A percentile compares a stretch with the other conserved stretches of the same genome.
Conservation (phyloP, 441 rosid species). For the Oxalis stricta region DNA sequence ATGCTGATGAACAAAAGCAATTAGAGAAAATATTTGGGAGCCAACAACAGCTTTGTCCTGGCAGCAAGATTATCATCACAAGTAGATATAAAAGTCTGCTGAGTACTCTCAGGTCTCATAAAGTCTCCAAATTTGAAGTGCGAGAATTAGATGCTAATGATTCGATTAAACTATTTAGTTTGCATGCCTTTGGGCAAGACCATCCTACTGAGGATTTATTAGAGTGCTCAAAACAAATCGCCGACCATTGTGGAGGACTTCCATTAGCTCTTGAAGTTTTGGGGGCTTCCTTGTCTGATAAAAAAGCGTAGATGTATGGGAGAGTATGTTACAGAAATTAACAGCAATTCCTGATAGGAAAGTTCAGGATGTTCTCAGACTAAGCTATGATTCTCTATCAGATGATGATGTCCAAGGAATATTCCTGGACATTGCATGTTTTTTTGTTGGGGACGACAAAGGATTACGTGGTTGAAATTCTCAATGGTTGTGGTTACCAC, state of each 20-base stretch:
- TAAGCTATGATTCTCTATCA: constrained; percentile 3
- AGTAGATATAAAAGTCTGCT: constrained; percentile 1
- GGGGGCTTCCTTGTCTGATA: constrained; percentile 1
- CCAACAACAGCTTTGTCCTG: constrained; percentile 1
- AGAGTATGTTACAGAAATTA: background rate
- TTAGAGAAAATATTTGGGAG: background rate
- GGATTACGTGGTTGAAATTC: background rate
- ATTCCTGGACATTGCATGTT: constrained; percentile 23
- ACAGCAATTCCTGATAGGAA: background rate
- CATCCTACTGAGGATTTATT: background rate
- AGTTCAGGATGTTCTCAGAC: background rate
- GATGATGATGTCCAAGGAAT: background rate
- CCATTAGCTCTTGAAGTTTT: constrained; percentile 18
- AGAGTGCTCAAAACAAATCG: background rate
- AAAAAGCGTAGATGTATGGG: constrained; percentile 8
- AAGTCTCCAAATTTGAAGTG: background rate
- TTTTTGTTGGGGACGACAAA: constrained; percentile 4
- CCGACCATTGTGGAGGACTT: constrained; percentile 6
- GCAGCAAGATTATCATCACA: constrained; percentile 1
- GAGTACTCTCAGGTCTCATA: background rate
- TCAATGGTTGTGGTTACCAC: background rate
- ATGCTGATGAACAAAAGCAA: background rate
- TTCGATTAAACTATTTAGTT: constrained; percentile 1
- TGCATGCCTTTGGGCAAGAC: background rate
- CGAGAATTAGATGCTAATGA: background rate